Conservation (phyloP, 345 rosid genomes). For the Arabidopsis suecica region DNA sequence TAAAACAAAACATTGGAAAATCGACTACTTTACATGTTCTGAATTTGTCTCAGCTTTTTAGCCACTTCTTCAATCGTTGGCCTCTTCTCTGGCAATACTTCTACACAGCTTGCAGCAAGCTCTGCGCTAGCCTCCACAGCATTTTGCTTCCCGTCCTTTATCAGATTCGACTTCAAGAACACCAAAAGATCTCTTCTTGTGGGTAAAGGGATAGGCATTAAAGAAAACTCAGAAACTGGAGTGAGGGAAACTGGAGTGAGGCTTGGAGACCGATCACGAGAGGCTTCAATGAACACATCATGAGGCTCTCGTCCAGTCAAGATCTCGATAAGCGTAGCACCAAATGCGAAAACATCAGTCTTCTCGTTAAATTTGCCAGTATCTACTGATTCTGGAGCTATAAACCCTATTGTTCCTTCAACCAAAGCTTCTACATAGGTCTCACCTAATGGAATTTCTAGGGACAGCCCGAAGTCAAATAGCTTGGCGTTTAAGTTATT, state of each 20-base stretch:
- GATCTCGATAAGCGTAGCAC: conserved; percentile 25
- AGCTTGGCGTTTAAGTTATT: conserved; percentile 17
- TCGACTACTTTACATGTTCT: conserved; percentile 2
- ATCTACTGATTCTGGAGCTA: conserved; percentile 22
- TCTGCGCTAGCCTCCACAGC: conserved; percentile 18
- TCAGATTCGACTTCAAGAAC: conserved; percentile 25
- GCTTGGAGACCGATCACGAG: neutral
- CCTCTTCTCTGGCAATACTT: conserved; percentile 16
- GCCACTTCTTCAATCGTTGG: conserved; percentile 21
- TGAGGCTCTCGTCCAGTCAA: conserved; percentile 9
- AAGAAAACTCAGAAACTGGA: conserved; percentile 2
- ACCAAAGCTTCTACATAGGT: conserved; percentile 15
- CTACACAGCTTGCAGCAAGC: conserved; percentile 26
- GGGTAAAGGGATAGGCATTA: neutral
- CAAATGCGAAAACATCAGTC: conserved; percentile 34
- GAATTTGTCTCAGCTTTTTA: conserved; percentile 18
- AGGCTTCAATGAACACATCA: conserved; percentile 27
- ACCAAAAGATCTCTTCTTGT: conserved; percentile 18
- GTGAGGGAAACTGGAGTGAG: neutral
- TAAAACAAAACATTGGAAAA: neutral
- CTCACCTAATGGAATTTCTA: conserved; percentile 27
- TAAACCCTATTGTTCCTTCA: conserved; percentile 32
- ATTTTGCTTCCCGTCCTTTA: neutral
- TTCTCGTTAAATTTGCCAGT: conserved; percentile 20
- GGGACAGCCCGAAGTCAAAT: conserved; percentile 17